Conservation (phyloP, 352 stramenopile genomes). For the Globisporangium iwayamae region DNA sequence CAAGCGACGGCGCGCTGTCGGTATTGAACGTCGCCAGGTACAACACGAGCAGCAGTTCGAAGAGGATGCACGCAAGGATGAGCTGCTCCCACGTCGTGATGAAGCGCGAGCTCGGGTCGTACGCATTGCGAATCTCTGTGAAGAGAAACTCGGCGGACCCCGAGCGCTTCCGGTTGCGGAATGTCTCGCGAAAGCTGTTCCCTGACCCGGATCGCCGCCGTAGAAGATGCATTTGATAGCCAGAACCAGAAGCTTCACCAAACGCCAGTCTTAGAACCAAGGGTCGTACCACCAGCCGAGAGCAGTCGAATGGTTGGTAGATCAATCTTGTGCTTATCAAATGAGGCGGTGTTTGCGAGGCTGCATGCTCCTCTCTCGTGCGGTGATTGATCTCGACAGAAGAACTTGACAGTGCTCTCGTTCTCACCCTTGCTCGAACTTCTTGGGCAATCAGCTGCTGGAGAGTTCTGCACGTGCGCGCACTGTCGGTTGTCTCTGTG, state of each 20-base stretch:
- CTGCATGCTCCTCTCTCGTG: conserved; percentile 3
- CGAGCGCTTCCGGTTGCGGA: conserved; percentile 31
- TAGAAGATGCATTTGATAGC: neutral
- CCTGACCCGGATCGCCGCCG: conserved; percentile 17
- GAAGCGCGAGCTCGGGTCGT: conserved; percentile 50
- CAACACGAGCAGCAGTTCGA: conserved; percentile 42
- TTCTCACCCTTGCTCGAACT: neutral
- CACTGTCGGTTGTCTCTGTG: neutral
- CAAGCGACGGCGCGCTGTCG: neutral
- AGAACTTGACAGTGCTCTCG: neutral
- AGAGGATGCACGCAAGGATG: conserved; percentile 47
- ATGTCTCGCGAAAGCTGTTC: conserved; percentile 34
- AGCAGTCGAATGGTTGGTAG: neutral
- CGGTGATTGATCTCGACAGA: neutral
- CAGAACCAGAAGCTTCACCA: conserved; percentile 2
- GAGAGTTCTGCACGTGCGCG: neutral
- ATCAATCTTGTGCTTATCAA: neutral
- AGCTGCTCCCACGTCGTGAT: conserved; percentile 54
- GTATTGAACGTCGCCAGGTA: conserved; percentile 41
- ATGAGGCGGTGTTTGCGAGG: neutral
- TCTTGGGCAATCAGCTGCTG: neutral
- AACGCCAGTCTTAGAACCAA: neutral
- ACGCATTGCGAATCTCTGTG: conserved; percentile 49
- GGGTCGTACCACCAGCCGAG: neutral
- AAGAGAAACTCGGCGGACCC: conserved; percentile 48